These are phyloP conservation scores for Rheum nobile DNA, from an alignment of 148 eudicot genomes.

Conservation along the genomic window DNA sequence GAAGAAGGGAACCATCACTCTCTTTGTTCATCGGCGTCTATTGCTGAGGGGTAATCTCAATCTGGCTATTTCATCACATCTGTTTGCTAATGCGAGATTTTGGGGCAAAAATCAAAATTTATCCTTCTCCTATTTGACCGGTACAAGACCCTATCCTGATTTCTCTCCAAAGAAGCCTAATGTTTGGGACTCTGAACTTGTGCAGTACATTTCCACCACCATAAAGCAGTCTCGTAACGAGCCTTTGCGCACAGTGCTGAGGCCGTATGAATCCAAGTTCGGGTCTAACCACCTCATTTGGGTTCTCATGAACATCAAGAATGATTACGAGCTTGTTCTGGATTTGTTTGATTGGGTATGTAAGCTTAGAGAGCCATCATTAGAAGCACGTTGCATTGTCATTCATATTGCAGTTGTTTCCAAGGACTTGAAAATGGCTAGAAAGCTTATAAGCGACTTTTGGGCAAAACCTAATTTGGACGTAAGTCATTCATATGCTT, in stretches of 20 bases:
- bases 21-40: constrained; percentile 15
- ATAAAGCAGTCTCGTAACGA: constrained; percentile 58
- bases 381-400: constrained; percentile 71
- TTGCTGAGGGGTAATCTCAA: constrained; percentile 11
- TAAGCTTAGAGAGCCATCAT: constrained; percentile 47
- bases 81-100: constrained; percentile 11
- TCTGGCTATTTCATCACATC: constrained; percentile 7
- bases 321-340: constrained; percentile 48
- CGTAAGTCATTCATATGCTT: constrained; percentile 31
- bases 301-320: constrained; percentile 65
- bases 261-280: constrained; percentile 55
- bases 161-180: constrained; percentile 65
- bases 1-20: constrained; percentile 31
- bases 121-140: constrained; percentile 20
- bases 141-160: constrained; percentile 57
- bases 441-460: constrained; percentile 35
- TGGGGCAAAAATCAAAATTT: not conserved
- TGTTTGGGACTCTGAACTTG: constrained; percentile 57
- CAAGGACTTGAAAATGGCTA: constrained; percentile 44
- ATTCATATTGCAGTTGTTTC: constrained; percentile 74
- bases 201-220: constrained; percentile 45
- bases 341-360: constrained; percentile 70
- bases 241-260: constrained; percentile 41
- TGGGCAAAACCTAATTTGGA: constrained; percentile 47
- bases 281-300: constrained; percentile 62